Evolutionary conservation across 164 flowering plant genomes (phyloP), one percentile per base, ranked within the genome.

Genomic region (Pachysandra terminalis): DNA sequence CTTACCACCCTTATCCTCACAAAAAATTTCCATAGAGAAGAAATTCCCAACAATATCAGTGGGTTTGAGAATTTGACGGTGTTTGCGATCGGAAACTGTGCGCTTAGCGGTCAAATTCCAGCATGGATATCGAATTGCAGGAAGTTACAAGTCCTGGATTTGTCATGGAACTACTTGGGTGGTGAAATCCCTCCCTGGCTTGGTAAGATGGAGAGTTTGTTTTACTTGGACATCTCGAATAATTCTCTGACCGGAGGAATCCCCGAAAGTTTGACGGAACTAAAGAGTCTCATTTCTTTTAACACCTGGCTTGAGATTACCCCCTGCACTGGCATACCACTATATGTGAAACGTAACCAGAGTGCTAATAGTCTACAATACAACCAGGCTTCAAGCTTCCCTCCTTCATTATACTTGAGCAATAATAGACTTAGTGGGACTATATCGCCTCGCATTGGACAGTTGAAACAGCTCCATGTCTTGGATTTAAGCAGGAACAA

Each of bases 171-270:
- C 68, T 84, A 51, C 52, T 70, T 93, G 59, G 64, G 65, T 65
- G 98, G 96, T 14, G 63, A 65, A 52, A 84, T 93, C 59, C 98
- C 98, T 56, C 59, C 79, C 3, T 87, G 93, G 91, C 76, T 90
- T 66, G 93, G 91, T 53, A 66, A 77, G 72, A 77, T 89, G 88
- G 88, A 87, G 71, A 74, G 56, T 45, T 74, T 93, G 60, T 90
- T 90, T 72, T 93, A 89, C 80, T 73, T 93, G 82, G 98, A 93
- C 65, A 71, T 93, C 61, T 93, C 96, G 0, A 87, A 93, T 64
- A 93, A 93, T 80, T 81, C 96, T 0, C 85, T 90, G 26, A 69
- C 87, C 0, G 96, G 98, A 37, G 89, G 85, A 67, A 79, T 90
- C 40, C 96, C 96, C 0, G 73, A 62, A 66, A 79, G 81, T 60